Conservation (phyloP, 2,329 filamentous ascomycete genomes). For the Botrytis hyacinthi region DNA sequence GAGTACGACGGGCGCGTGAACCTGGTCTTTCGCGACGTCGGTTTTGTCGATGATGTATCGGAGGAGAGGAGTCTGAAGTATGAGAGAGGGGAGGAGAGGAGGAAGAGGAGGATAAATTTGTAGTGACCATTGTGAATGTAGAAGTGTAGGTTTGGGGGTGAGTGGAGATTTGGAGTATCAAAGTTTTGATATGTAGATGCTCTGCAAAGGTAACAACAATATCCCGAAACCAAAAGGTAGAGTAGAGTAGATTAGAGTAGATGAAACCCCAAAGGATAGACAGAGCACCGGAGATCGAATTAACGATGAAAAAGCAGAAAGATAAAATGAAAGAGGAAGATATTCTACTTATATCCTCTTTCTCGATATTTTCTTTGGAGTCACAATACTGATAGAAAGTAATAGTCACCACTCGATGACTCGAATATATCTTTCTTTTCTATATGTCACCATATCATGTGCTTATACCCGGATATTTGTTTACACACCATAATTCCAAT, state of each 20-base stretch:
- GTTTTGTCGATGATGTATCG: constrained; percentile 34
- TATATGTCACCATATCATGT: background rate
- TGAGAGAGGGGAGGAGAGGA: background rate
- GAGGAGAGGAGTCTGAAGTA: constrained; percentile 17
- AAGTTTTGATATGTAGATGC: background rate
- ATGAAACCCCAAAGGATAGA: background rate
- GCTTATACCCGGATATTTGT: background rate
- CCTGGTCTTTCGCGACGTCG: constrained; percentile 37
- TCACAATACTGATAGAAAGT: background rate
- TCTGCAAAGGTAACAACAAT: background rate
- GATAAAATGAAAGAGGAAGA: background rate
- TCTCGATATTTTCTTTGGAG: background rate
- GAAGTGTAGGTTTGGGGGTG: background rate
- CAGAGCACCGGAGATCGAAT: background rate
- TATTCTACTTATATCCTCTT: background rate
- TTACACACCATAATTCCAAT: background rate
- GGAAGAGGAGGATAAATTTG: background rate
- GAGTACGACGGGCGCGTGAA: constrained; percentile 35
- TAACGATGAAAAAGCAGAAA: background rate
- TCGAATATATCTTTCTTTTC: background rate
- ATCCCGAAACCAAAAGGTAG: background rate
- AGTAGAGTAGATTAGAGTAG: background rate
- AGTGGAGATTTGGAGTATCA: background rate
- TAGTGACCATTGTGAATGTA: background rate
- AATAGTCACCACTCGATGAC: constrained; percentile 16